Conservation (phyloP, 2,329 filamentous ascomycete species). For the Ophiocordyceps unilateralis region DNA sequence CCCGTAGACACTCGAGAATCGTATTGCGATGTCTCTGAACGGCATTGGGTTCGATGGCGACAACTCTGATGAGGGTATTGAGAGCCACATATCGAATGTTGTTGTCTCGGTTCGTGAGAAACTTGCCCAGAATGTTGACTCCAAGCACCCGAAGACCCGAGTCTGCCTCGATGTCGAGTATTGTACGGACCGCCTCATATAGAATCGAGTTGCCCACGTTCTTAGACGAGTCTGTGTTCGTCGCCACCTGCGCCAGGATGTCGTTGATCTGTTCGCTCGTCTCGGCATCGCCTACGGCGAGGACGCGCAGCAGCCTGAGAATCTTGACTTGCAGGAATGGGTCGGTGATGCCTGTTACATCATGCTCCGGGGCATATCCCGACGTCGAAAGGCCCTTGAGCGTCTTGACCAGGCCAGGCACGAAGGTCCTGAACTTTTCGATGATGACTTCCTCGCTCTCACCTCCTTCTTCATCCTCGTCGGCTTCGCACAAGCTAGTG, state of each 20-base stretch:
- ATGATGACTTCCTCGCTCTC: slow-evolving; percentile 58
- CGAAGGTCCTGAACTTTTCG: slow-evolving; percentile 76
- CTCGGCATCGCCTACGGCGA: slow-evolving; percentile 70
- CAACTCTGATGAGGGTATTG: slow-evolving; percentile 94
- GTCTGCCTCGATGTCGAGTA: slow-evolving; percentile 95
- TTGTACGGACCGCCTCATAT: slow-evolving; percentile 92
- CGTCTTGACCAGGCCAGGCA: slow-evolving; percentile 73
- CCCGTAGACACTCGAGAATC: slow-evolving; percentile 85
- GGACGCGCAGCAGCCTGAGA: slow-evolving; percentile 64
- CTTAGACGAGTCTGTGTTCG: slow-evolving; percentile 94
- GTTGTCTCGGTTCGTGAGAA: slow-evolving; percentile 95
- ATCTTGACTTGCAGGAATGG: slow-evolving; percentile 97
- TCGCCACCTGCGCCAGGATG: slow-evolving; percentile 91
- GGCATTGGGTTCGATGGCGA: slow-evolving; percentile 93
- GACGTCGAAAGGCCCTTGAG: slow-evolving; percentile 86
- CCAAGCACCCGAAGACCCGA: slow-evolving; percentile 85
- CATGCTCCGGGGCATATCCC: slow-evolving; percentile 92
- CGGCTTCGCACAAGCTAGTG: slow-evolving; percentile 82
- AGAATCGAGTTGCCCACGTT: slow-evolving; percentile 97
- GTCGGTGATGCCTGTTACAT: slow-evolving; percentile 95
- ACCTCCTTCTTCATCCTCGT: slow-evolving; percentile 78
- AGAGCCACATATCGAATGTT: slow-evolving; percentile 97
- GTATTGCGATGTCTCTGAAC: slow-evolving; percentile 96
- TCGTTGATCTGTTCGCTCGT: slow-evolving; percentile 98
- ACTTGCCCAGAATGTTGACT: slow-evolving; percentile 97